These are phyloP conservation scores for Aureobasidium leucospermi DNA, from an alignment of 2,329 filamentous ascomycete species.

Conservation along the genomic window DNA sequence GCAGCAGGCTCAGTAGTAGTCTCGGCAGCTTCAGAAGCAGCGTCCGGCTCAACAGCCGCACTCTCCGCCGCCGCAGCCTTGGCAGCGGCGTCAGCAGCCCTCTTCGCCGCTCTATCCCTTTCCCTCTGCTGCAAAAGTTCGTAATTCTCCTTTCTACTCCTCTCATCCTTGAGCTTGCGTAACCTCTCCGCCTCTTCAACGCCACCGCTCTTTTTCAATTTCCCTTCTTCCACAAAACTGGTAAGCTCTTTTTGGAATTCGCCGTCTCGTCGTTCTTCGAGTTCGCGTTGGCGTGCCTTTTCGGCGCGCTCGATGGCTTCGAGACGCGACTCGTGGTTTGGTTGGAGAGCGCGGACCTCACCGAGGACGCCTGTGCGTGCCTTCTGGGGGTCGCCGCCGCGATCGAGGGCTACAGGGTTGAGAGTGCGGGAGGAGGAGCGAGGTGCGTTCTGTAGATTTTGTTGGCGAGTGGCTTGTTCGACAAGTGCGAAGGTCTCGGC, in stretches of 20 bases:
- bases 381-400: slow-evolving; percentile 60
- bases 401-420: slow-evolving; percentile 27
- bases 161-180: slow-evolving; percentile 77
- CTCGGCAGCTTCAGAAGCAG: background rate
- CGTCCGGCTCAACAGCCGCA: slow-evolving; percentile 20
- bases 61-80: slow-evolving; percentile 9
- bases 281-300: slow-evolving; percentile 79
- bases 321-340: slow-evolving; percentile 85
- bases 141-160: slow-evolving; percentile 67
- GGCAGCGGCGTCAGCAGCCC: slow-evolving; percentile 25
- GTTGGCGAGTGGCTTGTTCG: slow-evolving; percentile 96
- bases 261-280: slow-evolving; percentile 64
- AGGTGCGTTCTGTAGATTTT: slow-evolving; percentile 62
- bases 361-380: slow-evolving; percentile 89
- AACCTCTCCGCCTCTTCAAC: slow-evolving; percentile 88
- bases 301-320: slow-evolving; percentile 98
- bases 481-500: slow-evolving; percentile 89
- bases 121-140: slow-evolving; percentile 48
- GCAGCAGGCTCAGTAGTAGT: slow-evolving; percentile 15
- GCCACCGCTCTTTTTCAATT: slow-evolving; percentile 90
- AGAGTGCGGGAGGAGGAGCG: slow-evolving; percentile 14
- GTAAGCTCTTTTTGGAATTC: slow-evolving; percentile 82
- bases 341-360: slow-evolving; percentile 86
- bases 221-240: slow-evolving; percentile 79
- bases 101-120: slow-evolving; percentile 29